Conservation (phyloP, 176 grass and related monocot species). For the Rhynchospora breviuscula region DNA sequence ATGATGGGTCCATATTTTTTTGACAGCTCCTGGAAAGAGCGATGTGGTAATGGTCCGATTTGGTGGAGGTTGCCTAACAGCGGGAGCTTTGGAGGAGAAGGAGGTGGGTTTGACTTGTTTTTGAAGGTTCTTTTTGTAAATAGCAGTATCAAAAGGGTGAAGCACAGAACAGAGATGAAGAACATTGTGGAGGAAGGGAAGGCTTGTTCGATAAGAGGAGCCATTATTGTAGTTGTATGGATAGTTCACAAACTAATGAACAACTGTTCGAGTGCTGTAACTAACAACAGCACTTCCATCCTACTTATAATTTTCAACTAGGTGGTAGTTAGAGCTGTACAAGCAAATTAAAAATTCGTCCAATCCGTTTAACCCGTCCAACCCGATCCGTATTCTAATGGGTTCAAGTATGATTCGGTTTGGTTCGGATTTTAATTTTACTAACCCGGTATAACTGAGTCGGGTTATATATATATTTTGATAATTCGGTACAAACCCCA, state of each 20-base stretch:
- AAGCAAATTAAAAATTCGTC: too few species aligned
- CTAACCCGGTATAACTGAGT: too few species aligned
- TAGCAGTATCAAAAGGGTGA: neutral
- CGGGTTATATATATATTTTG: too few species aligned
- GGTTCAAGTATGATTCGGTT: too few species aligned
- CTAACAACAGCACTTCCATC: too few species aligned
- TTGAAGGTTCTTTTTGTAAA: neutral
- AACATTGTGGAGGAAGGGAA: neutral
- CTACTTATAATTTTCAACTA: too few species aligned
- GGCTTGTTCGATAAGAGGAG: neutral
- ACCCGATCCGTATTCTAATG: too few species aligned
- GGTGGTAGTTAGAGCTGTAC: too few species aligned
- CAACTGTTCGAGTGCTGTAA: neutral
- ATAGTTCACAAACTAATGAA: neutral
- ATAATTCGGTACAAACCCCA: too few species aligned
- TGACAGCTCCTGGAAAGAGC: slow-evolving; percentile 3
- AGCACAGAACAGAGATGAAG: neutral
- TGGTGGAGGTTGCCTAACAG: slow-evolving; percentile 22
- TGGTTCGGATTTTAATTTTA: too few species aligned
- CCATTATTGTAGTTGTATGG: neutral
- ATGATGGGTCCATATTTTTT: slow-evolving; percentile 27
- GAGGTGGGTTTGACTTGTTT: neutral
- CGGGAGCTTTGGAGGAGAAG: slow-evolving; percentile 12
- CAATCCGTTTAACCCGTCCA: too few species aligned
- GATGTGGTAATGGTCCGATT: neutral